Percentiles rank a stretch among this genome's conserved stretches.
Conservation (phyloP, 2,329 filamentous ascomycete genomes). For the Beauveria rudraprayagi region DNA sequence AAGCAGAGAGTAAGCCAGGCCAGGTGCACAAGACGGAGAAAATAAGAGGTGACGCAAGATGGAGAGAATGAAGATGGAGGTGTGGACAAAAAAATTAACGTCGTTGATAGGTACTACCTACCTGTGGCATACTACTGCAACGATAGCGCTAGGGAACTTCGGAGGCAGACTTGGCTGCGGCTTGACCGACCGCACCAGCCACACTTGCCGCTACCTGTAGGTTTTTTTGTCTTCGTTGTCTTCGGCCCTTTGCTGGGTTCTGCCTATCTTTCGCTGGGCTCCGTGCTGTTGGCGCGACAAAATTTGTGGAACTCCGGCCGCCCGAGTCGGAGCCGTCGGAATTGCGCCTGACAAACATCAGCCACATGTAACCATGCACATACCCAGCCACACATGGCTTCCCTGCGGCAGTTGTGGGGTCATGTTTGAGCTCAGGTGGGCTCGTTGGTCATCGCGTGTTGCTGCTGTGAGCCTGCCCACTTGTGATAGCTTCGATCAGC, state of each 20-base stretch:
- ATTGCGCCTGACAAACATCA: constrained; percentile 13
- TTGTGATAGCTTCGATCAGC: background rate
- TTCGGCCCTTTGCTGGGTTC: constrained; percentile 3
- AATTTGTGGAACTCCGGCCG: constrained; percentile 15
- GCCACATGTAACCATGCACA: constrained; percentile 12
- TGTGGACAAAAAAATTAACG: constrained; percentile 15
- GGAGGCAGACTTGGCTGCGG: constrained; percentile 4
- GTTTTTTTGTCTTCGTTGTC: background rate
- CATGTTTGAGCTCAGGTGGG: constrained; percentile 4
- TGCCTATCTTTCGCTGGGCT: constrained; percentile 10
- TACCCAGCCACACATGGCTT: constrained; percentile 6
- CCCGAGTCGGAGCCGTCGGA: constrained; percentile 25
- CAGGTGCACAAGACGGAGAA: constrained; percentile 15
- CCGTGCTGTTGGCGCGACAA: constrained; percentile 13
- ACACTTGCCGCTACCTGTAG: background rate
- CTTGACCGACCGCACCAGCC: constrained; percentile 9
- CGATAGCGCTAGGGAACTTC: background rate
- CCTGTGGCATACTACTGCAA: background rate
- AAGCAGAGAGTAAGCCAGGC: constrained; percentile 16
- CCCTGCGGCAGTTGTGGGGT: background rate
- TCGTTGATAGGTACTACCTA: constrained; percentile 12
- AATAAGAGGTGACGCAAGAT: constrained; percentile 16
- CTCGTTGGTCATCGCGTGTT: constrained; percentile 6
- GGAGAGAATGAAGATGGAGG: constrained; percentile 13
- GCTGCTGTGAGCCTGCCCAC: background rate